These are phyloP conservation scores for Strobilomyces confusus DNA, from an alignment of 768 basidiomycete species.

Conservation along the genomic window DNA sequence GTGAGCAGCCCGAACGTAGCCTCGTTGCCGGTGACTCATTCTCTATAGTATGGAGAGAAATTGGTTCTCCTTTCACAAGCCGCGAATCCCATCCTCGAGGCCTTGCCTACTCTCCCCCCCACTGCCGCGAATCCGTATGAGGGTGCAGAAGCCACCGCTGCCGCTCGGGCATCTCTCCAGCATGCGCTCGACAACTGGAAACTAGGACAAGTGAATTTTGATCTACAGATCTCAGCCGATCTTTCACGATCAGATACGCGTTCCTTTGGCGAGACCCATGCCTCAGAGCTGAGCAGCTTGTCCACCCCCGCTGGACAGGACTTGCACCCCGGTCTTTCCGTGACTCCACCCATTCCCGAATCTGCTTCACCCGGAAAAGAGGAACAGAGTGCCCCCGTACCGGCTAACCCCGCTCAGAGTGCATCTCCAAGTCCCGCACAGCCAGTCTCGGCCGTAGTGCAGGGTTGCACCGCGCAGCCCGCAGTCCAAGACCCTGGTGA, in stretches of 20 bases:
- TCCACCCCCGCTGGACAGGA: constrained; percentile 24
- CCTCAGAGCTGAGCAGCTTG: constrained; percentile 63
- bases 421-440: constrained; percentile 14
- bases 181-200: constrained; percentile 75
- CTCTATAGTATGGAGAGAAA: constrained; percentile 72
- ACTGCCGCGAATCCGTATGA: constrained; percentile 50
- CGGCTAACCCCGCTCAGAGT: constrained; percentile 22
- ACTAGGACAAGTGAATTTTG: constrained; percentile 58
- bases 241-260: constrained; percentile 68
- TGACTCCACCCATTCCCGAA: constrained; percentile 40
- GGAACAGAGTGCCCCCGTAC: constrained; percentile 5
- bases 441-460: constrained; percentile 30
- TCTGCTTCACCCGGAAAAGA: constrained; percentile 9
- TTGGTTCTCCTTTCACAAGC: constrained; percentile 71
- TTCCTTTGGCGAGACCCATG: constrained; percentile 84
- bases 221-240: constrained; percentile 44
- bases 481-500: constrained; percentile 19
- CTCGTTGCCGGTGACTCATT: background rate
- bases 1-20: constrained; percentile 33
- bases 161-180: constrained; percentile 71
- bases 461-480: constrained; percentile 16
- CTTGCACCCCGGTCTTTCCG: constrained; percentile 35
- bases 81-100: constrained; percentile 55
- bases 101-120: constrained; percentile 67
- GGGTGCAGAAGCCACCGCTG: constrained; percentile 60